Evolutionary conservation across 768 basidiomycete species (phyloP).

Genomic region (Leccinum boreale): DNA sequence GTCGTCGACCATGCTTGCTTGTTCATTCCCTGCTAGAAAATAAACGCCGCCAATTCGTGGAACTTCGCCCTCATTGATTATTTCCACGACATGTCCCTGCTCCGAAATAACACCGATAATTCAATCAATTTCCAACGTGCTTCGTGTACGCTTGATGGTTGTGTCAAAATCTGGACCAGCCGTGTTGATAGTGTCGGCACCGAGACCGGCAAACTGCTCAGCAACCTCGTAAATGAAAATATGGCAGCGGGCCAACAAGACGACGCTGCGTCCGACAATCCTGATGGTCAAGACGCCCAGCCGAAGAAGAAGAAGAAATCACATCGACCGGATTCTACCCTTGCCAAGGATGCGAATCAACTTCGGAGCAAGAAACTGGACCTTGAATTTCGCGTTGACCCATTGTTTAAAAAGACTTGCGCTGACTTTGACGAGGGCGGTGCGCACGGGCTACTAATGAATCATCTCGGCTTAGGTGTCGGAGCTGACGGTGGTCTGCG

Average conservation of each 20-base stretch:
- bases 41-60: constrained; percentile 97
- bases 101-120: constrained; percentile 90
- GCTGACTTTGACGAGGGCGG: constrained; percentile 99
- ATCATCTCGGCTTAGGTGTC: constrained; percentile 79
- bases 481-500: constrained; percentile 80
- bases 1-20: background rate
- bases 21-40: constrained; percentile 68
- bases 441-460: constrained; percentile 94
- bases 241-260: constrained; percentile 56
- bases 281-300: constrained; percentile 65
- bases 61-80: constrained; percentile 98
- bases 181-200: constrained; percentile 96
- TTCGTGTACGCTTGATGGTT: constrained; percentile 94
- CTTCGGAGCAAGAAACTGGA: constrained; percentile 91
- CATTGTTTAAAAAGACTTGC: constrained; percentile 95
- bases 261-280: constrained; percentile 54
- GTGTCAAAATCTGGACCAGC: constrained; percentile 99
- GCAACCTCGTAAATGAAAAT: constrained; percentile 75
- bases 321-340: constrained; percentile 73
- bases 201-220: constrained; percentile 92
- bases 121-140: constrained; percentile 99
- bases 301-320: constrained; percentile 58
- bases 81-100: constrained; percentile 95
- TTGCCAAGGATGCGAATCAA: constrained; percentile 82
- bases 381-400: constrained; percentile 94